Evolutionary conservation across 192 early-diverging fungal genomes (phyloP).

Genomic region (Coemansia sp.): DNA sequence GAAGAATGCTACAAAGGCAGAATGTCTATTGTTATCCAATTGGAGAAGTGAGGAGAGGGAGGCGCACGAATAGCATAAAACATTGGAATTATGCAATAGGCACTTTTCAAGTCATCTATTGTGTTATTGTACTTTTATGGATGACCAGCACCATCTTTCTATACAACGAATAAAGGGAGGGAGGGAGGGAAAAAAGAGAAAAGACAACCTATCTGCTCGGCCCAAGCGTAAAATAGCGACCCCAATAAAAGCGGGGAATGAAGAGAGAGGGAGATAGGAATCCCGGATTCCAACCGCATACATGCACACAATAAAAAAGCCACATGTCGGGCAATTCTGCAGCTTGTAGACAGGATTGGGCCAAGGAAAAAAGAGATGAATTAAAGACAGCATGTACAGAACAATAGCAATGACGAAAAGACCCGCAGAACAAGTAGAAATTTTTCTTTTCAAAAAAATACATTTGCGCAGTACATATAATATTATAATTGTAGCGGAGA

Average conservation of each 20-base stretch:
- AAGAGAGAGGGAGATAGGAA: background rate
- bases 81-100: background rate
- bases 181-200: background rate
- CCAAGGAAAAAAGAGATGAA: background rate
- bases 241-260: background rate
- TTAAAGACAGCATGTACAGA: background rate
- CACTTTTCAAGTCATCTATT: background rate
- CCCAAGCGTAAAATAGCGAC: background rate
- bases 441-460: background rate
- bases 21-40: background rate
- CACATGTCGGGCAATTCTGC: background rate
- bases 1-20: background rate
- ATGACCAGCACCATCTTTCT: background rate
- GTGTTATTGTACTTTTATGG: background rate
- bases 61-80: background rate
- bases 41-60: background rate
- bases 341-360: background rate
- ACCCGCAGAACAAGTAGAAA: background rate
- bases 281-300: background rate
- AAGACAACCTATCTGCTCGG: background rate
- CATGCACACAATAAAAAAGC: constrained; percentile 7
- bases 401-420: background rate
- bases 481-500: background rate
- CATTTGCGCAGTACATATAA: background rate
- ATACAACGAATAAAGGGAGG: background rate